A percentile compares a stretch with the other conserved stretches of the same genome.
Conservation (phyloP, 345 rosid species). For the Pistacia integerrima region DNA sequence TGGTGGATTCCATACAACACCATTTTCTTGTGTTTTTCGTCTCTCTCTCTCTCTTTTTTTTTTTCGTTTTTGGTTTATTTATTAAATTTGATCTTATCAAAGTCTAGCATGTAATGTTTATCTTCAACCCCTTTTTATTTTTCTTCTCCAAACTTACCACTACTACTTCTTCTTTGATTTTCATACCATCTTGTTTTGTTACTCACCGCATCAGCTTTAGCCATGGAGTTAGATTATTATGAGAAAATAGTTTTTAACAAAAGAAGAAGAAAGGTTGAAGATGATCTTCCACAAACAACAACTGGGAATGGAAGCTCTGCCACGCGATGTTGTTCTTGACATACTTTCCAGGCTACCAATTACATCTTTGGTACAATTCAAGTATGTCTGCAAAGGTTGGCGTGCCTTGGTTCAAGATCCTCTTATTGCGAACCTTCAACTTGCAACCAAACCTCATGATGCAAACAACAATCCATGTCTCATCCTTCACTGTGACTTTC, state of each 20-base stretch:
- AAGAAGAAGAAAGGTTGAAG: constrained; percentile 19
- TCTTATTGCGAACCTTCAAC: constrained; percentile 29
- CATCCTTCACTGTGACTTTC: constrained; percentile 60
- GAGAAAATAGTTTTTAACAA: constrained; percentile 15
- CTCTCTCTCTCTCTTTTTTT: not conserved
- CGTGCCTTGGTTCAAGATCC: constrained; percentile 43
- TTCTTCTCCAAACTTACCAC: constrained; percentile 9
- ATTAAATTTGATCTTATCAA: constrained; percentile 25
- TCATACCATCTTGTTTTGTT: too few species aligned
- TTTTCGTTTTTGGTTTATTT: not conserved
- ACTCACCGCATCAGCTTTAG: not conserved
- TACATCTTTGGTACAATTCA: constrained; percentile 54
- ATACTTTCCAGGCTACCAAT: constrained; percentile 68
- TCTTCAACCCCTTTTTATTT: constrained; percentile 18
- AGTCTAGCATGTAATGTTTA: constrained; percentile 27
- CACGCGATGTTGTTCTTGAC: constrained; percentile 56
- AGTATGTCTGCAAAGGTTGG: constrained; percentile 58
- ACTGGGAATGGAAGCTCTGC: constrained; percentile 51
- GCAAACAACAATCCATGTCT: constrained; percentile 43
- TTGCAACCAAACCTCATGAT: constrained; percentile 4
- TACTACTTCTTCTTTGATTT: not conserved
- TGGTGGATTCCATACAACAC: constrained; percentile 35
- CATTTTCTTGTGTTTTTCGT: constrained; percentile 41
- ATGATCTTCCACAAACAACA: constrained; percentile 16
- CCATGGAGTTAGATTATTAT: constrained; percentile 36